Conservation (phyloP, 768 basidiomycete species). For the Clitopilus hobsonii region DNA sequence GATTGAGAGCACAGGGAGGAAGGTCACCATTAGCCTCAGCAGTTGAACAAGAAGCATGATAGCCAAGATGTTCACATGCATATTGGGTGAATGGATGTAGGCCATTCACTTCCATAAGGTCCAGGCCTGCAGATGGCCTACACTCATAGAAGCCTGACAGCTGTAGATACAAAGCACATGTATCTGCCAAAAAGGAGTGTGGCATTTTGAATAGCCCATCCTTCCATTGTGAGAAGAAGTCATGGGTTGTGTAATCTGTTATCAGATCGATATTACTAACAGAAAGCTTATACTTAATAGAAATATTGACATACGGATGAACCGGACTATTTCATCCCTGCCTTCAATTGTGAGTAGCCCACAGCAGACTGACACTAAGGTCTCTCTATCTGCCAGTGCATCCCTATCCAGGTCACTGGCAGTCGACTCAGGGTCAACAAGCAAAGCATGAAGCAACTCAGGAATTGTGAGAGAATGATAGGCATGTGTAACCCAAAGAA, state of each 20-base stretch:
- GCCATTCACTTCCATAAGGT: not conserved
- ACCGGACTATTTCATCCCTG: not conserved
- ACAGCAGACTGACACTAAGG: not conserved
- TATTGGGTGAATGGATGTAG: not conserved
- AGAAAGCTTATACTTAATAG: no score
- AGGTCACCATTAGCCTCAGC: no score
- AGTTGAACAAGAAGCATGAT: no score
- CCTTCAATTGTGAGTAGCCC: not conserved
- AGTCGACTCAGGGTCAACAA: not conserved
- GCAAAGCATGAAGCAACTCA: not conserved
- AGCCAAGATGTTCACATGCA: no score
- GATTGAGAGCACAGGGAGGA: no score
- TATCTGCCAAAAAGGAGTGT: not conserved
- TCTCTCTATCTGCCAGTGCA: not conserved
- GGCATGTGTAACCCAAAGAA: not conserved
- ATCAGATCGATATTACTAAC: not conserved
- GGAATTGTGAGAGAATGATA: not conserved
- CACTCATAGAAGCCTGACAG: not conserved
- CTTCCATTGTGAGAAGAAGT: not conserved
- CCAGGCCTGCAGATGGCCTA: not conserved
- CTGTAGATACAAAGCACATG: not conserved
- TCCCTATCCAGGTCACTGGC: not conserved
- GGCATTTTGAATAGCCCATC: not conserved
- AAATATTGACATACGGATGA: not conserved
- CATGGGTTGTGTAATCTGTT: not conserved